These are phyloP conservation scores for Stenocarpella maydis DNA, from an alignment of 2,329 filamentous ascomycete genomes.

Conservation along the genomic window DNA sequence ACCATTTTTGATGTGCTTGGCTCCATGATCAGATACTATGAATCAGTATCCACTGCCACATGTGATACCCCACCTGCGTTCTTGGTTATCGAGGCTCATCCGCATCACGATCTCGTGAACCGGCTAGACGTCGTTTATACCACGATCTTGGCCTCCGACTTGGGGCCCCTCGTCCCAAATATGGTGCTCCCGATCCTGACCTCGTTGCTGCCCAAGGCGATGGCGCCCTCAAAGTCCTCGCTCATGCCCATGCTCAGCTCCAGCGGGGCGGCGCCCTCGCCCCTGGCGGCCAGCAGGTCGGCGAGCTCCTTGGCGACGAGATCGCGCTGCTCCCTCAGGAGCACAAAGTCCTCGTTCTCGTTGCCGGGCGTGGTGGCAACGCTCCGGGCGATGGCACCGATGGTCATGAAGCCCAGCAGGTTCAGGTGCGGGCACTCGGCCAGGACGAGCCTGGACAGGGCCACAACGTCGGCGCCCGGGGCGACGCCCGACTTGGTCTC, in stretches of 20 bases:
- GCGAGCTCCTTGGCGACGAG: constrained; percentile 70
- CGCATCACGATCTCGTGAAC: neutral
- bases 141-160: constrained; percentile 77
- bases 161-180: constrained; percentile 83
- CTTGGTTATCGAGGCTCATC: neutral
- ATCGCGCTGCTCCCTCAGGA: constrained; percentile 74
- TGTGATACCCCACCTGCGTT: neutral
- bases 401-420: constrained; percentile 92
- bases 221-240: constrained; percentile 90
- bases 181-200: constrained; percentile 94
- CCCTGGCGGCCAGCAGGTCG: constrained; percentile 40
- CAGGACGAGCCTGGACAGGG: constrained; percentile 74
- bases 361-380: constrained; percentile 74
- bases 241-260: constrained; percentile 99
- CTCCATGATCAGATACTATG: neutral
- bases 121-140: constrained; percentile 43
- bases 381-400: constrained; percentile 90
- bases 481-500: constrained; percentile 81
- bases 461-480: constrained; percentile 68
- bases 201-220: constrained; percentile 83
- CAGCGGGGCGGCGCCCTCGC: constrained; percentile 57
- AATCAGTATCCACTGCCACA: neutral
- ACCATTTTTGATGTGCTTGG: neutral
- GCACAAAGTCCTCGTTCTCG: constrained; percentile 91
- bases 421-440: constrained; percentile 74